phyloP scores from a whole-genome alignment of 495 filamentous ascomycete species.

The Cercophora samala region DNA sequence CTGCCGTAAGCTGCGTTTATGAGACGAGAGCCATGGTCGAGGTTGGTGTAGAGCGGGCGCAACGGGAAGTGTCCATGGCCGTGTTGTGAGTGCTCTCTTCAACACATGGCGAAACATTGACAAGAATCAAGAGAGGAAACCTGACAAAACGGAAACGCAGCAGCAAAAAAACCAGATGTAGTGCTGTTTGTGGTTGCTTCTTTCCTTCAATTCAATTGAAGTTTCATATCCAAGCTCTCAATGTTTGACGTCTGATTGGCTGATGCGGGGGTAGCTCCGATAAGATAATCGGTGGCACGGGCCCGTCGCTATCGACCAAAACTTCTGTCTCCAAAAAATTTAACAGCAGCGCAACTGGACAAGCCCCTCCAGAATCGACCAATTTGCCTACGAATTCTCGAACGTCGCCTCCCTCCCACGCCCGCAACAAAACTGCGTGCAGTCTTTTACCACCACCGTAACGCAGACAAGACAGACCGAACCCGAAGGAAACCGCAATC shows the following conservation, averaged over 20 bases:
- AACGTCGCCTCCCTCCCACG: not conserved
- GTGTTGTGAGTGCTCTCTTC: constrained; percentile 19
- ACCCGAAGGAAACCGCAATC: not conserved
- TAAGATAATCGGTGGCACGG: constrained; percentile 15
- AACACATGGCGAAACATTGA: constrained; percentile 40
- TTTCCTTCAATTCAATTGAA: not conserved
- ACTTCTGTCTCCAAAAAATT: constrained; percentile 18
- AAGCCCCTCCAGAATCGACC: constrained; percentile 13
- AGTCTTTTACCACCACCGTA: not conserved
- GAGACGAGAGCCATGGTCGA: constrained; percentile 1
- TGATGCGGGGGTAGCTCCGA: constrained; percentile 10
- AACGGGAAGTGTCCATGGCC: not conserved
- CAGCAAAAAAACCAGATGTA: not conserved
- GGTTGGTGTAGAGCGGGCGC: not conserved
- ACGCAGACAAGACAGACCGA: not conserved
- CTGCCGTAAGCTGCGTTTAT: constrained; percentile 12
- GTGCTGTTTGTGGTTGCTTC: not conserved
- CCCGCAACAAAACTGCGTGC: not conserved
- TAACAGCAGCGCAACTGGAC: constrained; percentile 10
- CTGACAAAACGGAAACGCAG: not conserved
- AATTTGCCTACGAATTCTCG: not conserved
- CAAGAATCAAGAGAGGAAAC: constrained; percentile 11
- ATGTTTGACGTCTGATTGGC: constrained; percentile 12
- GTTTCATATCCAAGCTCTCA: not conserved
- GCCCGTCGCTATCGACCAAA: constrained; percentile 9